phyloP scores from a whole-genome alignment of 2,329 filamentous ascomycete genomes.

The Ophiocordyceps camponoti-leonardi region DNA sequence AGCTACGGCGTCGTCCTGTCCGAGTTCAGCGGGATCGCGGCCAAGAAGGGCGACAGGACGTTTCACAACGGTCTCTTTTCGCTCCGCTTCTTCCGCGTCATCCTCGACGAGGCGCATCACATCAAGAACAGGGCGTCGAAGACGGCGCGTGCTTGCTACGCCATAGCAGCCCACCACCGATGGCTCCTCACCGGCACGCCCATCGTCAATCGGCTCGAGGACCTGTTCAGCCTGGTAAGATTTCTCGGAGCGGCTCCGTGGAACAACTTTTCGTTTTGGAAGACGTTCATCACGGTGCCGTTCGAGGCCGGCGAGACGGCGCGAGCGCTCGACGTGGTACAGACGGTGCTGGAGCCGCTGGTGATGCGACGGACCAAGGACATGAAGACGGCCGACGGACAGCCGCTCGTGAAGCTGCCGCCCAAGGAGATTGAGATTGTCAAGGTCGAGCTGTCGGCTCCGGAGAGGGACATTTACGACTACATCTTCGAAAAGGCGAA shows the following conservation, averaged over 20 bases:
- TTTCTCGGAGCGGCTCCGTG: constrained; percentile 93
- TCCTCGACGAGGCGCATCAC: constrained; percentile 85
- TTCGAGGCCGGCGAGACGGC: constrained; percentile 95
- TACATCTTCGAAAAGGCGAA: constrained; percentile 75
- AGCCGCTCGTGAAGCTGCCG: constrained; percentile 61
- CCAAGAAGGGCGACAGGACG: constrained; percentile 47
- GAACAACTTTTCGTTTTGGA: constrained; percentile 99
- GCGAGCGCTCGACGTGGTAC: constrained; percentile 85
- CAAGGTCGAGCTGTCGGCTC: constrained; percentile 65
- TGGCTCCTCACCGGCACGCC: constrained; percentile 93
- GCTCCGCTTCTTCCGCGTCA: constrained; percentile 83
- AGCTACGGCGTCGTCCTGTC: constrained; percentile 87
- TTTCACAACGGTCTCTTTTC: constrained; percentile 68
- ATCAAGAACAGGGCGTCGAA: constrained; percentile 88
- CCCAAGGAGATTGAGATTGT: constrained; percentile 71
- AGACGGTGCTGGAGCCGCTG: constrained; percentile 90
- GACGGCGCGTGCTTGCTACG: constrained; percentile 88
- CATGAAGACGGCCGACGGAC: constrained; percentile 84
- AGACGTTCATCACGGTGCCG: constrained; percentile 92
- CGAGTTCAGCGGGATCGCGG: constrained; percentile 57
- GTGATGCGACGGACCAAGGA: constrained; percentile 91
- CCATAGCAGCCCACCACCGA: constrained; percentile 66
- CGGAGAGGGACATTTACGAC: constrained; percentile 83
- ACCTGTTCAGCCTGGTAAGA: constrained; percentile 80
- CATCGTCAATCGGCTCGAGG: constrained; percentile 89